Conservation (phyloP, 202 grass and related monocot species). For the Digitaria exilis region DNA sequence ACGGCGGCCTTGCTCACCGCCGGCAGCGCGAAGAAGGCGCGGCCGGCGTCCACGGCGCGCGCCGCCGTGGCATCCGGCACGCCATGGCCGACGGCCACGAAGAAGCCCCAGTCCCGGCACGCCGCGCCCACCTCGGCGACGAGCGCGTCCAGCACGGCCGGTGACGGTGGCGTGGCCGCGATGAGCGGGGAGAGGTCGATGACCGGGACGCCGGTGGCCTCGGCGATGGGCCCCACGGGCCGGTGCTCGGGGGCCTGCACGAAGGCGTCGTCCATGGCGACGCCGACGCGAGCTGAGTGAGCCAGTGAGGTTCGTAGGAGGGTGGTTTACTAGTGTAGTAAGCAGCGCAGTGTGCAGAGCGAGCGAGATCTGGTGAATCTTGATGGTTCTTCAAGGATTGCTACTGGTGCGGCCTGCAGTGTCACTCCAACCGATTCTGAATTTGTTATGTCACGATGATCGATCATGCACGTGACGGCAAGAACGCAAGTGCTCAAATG, state of each 20-base stretch:
- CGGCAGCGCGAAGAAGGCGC: slow-evolving; percentile 68
- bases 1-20: slow-evolving; percentile 50
- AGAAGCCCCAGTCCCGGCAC: slow-evolving; percentile 22
- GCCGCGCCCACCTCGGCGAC: slow-evolving; percentile 12
- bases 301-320: background rate
- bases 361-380: background rate
- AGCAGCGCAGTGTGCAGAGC: background rate
- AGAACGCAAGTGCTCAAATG: background rate
- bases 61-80: slow-evolving; percentile 44
- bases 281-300: background rate
- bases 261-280: background rate
- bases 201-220: slow-evolving; percentile 1
- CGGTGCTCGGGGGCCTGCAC: slow-evolving; percentile 7
- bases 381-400: background rate
- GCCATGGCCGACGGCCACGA: slow-evolving; percentile 38
- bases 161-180: background rate
- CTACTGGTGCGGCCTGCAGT: background rate
- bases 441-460: background rate
- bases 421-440: background rate
- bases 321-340: background rate
- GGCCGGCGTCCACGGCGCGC: slow-evolving; percentile 38
- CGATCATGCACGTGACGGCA: background rate
- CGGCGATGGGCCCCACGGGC: background rate
- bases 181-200: background rate
- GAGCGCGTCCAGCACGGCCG: background rate